These are phyloP conservation scores for Cadophora sp. DNA, from an alignment of 2,329 filamentous ascomycete species.

Conservation along the genomic window DNA sequence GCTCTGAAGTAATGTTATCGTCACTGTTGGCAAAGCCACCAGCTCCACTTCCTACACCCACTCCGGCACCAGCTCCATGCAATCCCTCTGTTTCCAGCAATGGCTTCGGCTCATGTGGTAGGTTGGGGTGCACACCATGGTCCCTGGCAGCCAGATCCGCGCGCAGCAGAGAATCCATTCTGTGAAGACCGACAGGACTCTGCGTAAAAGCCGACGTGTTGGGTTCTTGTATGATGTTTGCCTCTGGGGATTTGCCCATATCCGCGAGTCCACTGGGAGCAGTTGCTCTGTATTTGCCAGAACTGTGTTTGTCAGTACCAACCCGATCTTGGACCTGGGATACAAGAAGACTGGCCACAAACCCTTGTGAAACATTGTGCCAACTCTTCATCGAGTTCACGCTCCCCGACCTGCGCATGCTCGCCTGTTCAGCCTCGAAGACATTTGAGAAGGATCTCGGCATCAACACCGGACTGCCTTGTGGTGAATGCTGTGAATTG, in stretches of 20 bases:
- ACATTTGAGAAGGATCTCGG: conserved; percentile 37
- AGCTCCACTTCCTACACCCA: conserved; percentile 65
- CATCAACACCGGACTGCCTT: conserved; percentile 41
- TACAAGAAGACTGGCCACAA: not conserved
- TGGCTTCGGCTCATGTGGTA: conserved; percentile 63
- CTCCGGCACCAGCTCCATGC: conserved; percentile 62
- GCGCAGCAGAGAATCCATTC: conserved; percentile 36
- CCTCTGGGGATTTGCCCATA: conserved; percentile 41
- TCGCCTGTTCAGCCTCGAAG: conserved; percentile 35
- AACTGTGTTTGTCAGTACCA: conserved; percentile 23
- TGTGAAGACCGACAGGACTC: conserved; percentile 29
- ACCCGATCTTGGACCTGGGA: not conserved
- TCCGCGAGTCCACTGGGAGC: conserved; percentile 41
- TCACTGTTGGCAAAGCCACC: conserved; percentile 74
- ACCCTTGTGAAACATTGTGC: conserved; percentile 35
- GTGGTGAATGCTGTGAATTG: conserved; percentile 39
- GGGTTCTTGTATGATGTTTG: conserved; percentile 42
- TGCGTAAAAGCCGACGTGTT: conserved; percentile 21
- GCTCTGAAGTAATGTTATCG: conserved; percentile 80
- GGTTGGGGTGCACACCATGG: conserved; percentile 55
- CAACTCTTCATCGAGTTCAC: conserved; percentile 40
- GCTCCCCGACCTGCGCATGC: conserved; percentile 39
- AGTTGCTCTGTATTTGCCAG: conserved; percentile 37
- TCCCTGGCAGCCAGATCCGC: conserved; percentile 44
- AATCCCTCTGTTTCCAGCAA: conserved; percentile 58